Conservation (phyloP, 2,329 filamentous ascomycete genomes). For the Nothophoma quercina region DNA sequence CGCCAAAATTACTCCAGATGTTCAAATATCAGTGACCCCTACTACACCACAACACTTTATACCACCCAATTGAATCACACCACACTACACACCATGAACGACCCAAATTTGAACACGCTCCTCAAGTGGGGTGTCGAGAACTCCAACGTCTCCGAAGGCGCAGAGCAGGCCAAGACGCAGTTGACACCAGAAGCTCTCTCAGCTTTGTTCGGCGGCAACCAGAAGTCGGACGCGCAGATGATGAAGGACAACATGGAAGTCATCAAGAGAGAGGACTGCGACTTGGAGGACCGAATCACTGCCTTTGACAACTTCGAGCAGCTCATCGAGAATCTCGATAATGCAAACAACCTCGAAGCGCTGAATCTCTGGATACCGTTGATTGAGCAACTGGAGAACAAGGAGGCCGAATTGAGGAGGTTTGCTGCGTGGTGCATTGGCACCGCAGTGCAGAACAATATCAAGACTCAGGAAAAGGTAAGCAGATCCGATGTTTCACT, state of each 20-base stretch:
- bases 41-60: slow-evolving; percentile 13
- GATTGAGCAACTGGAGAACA: slow-evolving; percentile 71
- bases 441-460: slow-evolving; percentile 96
- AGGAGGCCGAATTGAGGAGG: slow-evolving; percentile 75
- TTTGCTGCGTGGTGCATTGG: slow-evolving; percentile 96
- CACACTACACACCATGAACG: slow-evolving; percentile 53
- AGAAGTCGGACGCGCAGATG: slow-evolving; percentile 79
- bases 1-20: slow-evolving; percentile 33
- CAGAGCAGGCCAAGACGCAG: slow-evolving; percentile 45
- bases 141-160: slow-evolving; percentile 54
- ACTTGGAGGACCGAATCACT: slow-evolving; percentile 22
- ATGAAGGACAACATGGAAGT: slow-evolving; percentile 87
- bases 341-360: slow-evolving; percentile 89
- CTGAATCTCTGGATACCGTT: slow-evolving; percentile 84
- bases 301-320: slow-evolving; percentile 43
- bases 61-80: not conserved
- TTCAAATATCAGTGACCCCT: slow-evolving; percentile 13
- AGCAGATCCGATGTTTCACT: slow-evolving; percentile 22
- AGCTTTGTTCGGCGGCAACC: slow-evolving; percentile 74
- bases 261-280: slow-evolving; percentile 63
- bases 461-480: slow-evolving; percentile 78
- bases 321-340: slow-evolving; percentile 68
- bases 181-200: slow-evolving; percentile 76
- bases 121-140: slow-evolving; percentile 81
- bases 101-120: slow-evolving; percentile 75